A percentile compares a stretch with the other conserved stretches of the same genome.
Evolutionary conservation across 805 yeast genomes (phyloP).

Genomic region (Kockiozyma suomiensis): DNA sequence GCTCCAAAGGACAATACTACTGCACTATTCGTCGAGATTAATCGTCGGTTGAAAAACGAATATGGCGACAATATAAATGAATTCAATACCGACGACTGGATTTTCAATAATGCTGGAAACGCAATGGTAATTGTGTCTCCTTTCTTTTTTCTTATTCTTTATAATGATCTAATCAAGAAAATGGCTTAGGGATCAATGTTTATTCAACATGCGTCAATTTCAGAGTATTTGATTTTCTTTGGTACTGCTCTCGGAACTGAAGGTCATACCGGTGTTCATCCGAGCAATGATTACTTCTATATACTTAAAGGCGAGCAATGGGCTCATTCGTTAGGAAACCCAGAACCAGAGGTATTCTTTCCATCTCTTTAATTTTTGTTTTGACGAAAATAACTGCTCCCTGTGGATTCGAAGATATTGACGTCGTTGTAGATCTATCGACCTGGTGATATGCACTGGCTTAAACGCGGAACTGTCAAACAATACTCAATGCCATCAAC

Average conservation of each 20-base stretch:
- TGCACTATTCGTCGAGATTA: conserved; percentile 63
- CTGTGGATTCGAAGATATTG: neutral
- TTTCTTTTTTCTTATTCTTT: neutral
- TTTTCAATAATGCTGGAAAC: conserved; percentile 96
- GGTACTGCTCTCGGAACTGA: conserved; percentile 94
- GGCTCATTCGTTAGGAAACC: conserved; percentile 69
- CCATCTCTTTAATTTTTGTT: too few species aligned
- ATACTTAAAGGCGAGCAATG: conserved; percentile 77
- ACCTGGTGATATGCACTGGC: conserved; percentile 87
- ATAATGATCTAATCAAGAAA: neutral
- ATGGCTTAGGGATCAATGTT: conserved; percentile 64
- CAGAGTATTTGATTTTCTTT: conserved; percentile 90
- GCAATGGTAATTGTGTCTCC: conserved; percentile 63
- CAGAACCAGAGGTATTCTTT: conserved; percentile 50
- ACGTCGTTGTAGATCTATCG: conserved; percentile 55
- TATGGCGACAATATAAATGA: conserved; percentile 79
- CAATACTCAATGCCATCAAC: conserved; percentile 87
- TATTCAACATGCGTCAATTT: conserved; percentile 88
- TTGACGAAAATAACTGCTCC: neutral
- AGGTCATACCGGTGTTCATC: conserved; percentile 95
- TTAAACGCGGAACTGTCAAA: conserved; percentile 69
- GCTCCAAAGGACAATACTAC: conserved; percentile 51
- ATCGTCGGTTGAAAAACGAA: conserved; percentile 56
- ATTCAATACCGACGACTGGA: conserved; percentile 81
- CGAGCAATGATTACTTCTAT: conserved; percentile 96